Conservation (phyloP, 2,329 filamentous ascomycete species). For the Phoma herbarum region DNA sequence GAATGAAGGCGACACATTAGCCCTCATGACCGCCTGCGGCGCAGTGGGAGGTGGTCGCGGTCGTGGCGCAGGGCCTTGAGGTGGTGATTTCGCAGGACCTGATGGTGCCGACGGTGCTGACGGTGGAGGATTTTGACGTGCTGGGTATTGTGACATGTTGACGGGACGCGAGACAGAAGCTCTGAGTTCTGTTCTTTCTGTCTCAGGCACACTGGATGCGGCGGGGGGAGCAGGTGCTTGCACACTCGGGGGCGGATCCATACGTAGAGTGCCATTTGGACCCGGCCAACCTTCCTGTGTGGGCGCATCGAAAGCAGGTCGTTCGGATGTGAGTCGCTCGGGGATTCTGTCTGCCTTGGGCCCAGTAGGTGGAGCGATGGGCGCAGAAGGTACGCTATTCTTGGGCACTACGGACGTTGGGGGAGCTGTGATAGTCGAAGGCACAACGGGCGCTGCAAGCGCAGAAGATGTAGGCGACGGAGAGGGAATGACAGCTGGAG, state of each 20-base stretch:
- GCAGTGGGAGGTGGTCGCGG: slow-evolving; percentile 44
- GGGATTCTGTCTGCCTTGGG: slow-evolving; percentile 50
- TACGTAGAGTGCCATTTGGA: slow-evolving; percentile 29
- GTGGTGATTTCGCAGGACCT: slow-evolving; percentile 38
- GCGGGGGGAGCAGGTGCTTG: slow-evolving; percentile 27
- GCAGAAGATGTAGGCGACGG: background rate
- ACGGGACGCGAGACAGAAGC: slow-evolving; percentile 7
- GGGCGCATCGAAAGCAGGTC: slow-evolving; percentile 32
- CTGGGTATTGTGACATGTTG: slow-evolving; percentile 17
- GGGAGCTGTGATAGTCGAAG: slow-evolving; percentile 36
- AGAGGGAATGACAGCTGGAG: background rate
- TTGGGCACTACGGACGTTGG: slow-evolving; percentile 33
- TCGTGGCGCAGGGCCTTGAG: slow-evolving; percentile 41
- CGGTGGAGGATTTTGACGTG: slow-evolving; percentile 21
- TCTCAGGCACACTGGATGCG: slow-evolving; percentile 11
- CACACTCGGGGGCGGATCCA: slow-evolving; percentile 34
- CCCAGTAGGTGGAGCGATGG: slow-evolving; percentile 50
- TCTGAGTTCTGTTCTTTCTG: slow-evolving; percentile 31
- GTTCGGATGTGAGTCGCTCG: slow-evolving; percentile 43
- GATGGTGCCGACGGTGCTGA: slow-evolving; percentile 20
- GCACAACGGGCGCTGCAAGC: slow-evolving; percentile 22
- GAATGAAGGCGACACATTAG: slow-evolving; percentile 47
- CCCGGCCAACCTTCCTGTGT: slow-evolving; percentile 32
- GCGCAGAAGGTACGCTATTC: slow-evolving; percentile 22
- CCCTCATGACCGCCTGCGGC: slow-evolving; percentile 43